These are phyloP conservation scores for Peronospora belbahrii DNA, from an alignment of 352 stramenopile genomes.

Conservation along the genomic window DNA sequence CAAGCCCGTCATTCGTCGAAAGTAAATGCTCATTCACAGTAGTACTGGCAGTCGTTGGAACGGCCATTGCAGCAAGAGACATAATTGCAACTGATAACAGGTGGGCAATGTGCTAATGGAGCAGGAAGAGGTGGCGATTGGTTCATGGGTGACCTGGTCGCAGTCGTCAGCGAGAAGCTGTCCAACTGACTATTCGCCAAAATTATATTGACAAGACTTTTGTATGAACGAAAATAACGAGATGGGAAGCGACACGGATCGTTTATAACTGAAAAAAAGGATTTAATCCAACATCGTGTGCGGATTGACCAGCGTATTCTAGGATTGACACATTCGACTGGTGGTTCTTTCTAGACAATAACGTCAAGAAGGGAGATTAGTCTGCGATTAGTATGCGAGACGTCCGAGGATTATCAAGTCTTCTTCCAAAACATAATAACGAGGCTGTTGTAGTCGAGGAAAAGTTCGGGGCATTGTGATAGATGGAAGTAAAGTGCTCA, in stretches of 20 bases:
- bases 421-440: constrained; percentile 31
- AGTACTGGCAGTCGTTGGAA: constrained; percentile 1
- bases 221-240: not conserved
- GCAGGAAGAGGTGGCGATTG: constrained; percentile 14
- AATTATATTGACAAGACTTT: not conserved
- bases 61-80: constrained; percentile 16
- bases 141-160: constrained; percentile 14
- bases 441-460: constrained; percentile 26
- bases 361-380: not conserved
- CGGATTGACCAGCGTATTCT: not conserved
- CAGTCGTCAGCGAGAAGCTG: constrained; percentile 20
- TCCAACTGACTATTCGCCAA: constrained; percentile 17
- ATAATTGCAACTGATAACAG: not conserved
- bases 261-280: not conserved
- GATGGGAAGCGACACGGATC: not conserved
- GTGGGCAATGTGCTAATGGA: not conserved
- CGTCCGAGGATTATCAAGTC: constrained; percentile 45
- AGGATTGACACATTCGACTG: too few relatives aligned
- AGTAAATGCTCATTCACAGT: not conserved
- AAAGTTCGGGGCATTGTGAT: constrained; percentile 9
- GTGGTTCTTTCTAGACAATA: too few relatives aligned
- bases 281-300: not conserved
- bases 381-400: constrained; percentile 6
- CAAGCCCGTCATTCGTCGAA: not conserved
- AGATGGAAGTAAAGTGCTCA: constrained; percentile 23